Base-by-base conservation (phyloP, 208 protist species). In the Kentomonas sorsogonicus region DNA sequence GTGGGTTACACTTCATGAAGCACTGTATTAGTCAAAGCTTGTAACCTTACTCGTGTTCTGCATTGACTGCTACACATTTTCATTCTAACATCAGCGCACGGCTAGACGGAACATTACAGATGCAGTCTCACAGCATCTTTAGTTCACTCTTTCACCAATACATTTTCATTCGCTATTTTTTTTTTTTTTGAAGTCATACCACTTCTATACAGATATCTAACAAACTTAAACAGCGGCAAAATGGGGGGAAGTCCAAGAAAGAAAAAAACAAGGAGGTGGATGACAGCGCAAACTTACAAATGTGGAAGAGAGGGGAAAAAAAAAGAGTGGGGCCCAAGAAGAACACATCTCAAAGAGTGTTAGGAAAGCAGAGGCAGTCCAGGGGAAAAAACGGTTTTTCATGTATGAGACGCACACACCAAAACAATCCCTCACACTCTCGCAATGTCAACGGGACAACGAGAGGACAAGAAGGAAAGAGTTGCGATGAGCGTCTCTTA, bases 151-250 rank as follows among this genome's bases (percentile, higher is more conserved):
- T n/a, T 48, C 22, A 48, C 43, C 25, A 48, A 48, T 11, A 9
- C n/a, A 48, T 48, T 27, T 48, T 48, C 6, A 26, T 48, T 48
- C n/a, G 11, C 22, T 48, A 6, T 26, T 48, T 20, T 48, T 48
- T 48, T 26, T 48, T 18, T 48, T 48, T 48, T 6, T 18, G 25
- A 13, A 22, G 15, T 22, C 27, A 54, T 9, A 27, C 9, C 25
- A 36, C 48, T 31, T 39, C 29, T 31, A 15, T 39, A 18, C 30
- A 39, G n/a, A 13, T 31, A 53, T 3, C 13, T 20, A 41, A 43
- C 5, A 25, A 58, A 30, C 13, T 20, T 26, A 44, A 60, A 25
- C 3, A 45, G 39, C 55, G 36, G 51, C 25, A 10, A 33, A 26
- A 18, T 20, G 9, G 23, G 44, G 3, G 26, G 26, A 29, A 41